Conservation (phyloP, 1,139 yeast species). For the Ogataea hybrid region DNA sequence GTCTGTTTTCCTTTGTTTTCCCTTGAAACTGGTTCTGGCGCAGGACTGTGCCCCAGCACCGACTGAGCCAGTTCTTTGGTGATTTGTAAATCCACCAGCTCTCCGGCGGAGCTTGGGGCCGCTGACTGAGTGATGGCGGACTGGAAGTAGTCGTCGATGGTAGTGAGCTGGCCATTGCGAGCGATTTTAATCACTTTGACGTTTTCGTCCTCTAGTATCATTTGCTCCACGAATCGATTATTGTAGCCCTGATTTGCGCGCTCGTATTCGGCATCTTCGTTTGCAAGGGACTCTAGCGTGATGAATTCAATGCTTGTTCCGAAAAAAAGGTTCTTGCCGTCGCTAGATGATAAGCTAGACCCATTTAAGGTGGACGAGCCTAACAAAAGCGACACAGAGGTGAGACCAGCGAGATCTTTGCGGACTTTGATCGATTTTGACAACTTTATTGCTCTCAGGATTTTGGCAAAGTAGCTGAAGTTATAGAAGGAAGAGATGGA, state of each 20-base stretch:
- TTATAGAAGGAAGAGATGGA: slow-evolving; percentile 43
- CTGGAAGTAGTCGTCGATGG: slow-evolving; percentile 30
- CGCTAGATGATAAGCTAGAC: slow-evolving; percentile 18
- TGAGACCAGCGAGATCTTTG: slow-evolving; percentile 55
- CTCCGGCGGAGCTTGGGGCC: slow-evolving; percentile 4
- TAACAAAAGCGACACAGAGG: slow-evolving; percentile 45
- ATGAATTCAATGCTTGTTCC: slow-evolving; percentile 66
- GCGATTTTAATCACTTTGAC: slow-evolving; percentile 29
- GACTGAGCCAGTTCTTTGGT: slow-evolving; percentile 21
- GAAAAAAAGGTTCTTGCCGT: slow-evolving; percentile 36
- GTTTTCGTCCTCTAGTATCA: slow-evolving; percentile 34
- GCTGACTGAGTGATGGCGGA: slow-evolving; percentile 1
- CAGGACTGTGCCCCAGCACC: slow-evolving; percentile 22
- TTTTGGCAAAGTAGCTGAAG: slow-evolving; percentile 51
- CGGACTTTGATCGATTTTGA: slow-evolving; percentile 60
- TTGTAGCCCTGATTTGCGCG: slow-evolving; percentile 25
- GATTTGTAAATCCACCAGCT: slow-evolving; percentile 8
- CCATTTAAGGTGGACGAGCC: slow-evolving; percentile 17
- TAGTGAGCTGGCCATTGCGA: slow-evolving; percentile 28
- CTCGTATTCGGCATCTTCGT: slow-evolving; percentile 23
- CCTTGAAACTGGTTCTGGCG: slow-evolving; percentile 3
- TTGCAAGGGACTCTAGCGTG: slow-evolving; percentile 45
- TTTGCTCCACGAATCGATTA: slow-evolving; percentile 28
- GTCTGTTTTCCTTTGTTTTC: slow-evolving; percentile 2
- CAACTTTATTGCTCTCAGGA: slow-evolving; percentile 51